A percentile compares a stretch with the other conserved stretches of the same genome.
Conservation (phyloP, 108 stramenopile species). For the Fistulifera pelliculosa region DNA sequence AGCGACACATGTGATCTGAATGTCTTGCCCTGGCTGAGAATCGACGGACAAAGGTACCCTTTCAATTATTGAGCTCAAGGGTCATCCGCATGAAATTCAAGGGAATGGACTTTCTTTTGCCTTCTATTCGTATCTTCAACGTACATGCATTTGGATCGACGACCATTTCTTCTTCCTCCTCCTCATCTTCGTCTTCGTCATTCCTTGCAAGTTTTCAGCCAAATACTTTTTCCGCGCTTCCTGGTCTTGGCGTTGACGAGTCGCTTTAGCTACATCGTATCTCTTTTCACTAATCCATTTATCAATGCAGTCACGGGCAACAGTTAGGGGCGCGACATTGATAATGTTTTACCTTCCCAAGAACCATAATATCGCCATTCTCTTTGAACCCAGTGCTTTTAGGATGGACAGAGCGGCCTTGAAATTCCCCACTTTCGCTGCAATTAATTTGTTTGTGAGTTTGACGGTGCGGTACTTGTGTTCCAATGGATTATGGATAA, state of each 20-base stretch:
- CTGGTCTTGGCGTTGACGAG: constrained; percentile 61
- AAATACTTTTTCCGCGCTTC: constrained; percentile 31
- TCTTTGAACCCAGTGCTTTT: constrained; percentile 52
- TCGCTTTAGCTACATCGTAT: constrained; percentile 54
- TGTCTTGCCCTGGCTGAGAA: constrained; percentile 21
- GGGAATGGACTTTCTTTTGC: constrained; percentile 62
- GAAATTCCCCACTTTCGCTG: constrained; percentile 45
- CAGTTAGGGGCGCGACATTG: constrained; percentile 66
- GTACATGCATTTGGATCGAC: constrained; percentile 37
- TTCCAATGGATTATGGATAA: constrained; percentile 60
- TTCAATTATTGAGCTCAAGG: constrained; percentile 35
- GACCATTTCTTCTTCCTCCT: constrained; percentile 24
- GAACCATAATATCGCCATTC: constrained; percentile 24
- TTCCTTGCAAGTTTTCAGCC: constrained; percentile 26
- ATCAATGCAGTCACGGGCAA: constrained; percentile 69
- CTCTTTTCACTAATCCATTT: constrained; percentile 76
- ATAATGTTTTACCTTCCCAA: constrained; percentile 61
- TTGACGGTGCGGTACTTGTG: constrained; percentile 68
- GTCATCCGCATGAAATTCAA: constrained; percentile 45
- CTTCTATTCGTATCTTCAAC: constrained; percentile 57
- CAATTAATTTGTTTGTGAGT: constrained; percentile 61
- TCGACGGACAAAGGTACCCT: constrained; percentile 18
- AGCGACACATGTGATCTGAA: constrained; percentile 76
- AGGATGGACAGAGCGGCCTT: constrained; percentile 44
- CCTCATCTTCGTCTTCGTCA: constrained; percentile 27